A percentile compares a stretch with the other conserved stretches of the same genome.
phyloP scores from a whole-genome alignment of 2,329 filamentous ascomycete genomes.

The Fusarium sp. region DNA sequence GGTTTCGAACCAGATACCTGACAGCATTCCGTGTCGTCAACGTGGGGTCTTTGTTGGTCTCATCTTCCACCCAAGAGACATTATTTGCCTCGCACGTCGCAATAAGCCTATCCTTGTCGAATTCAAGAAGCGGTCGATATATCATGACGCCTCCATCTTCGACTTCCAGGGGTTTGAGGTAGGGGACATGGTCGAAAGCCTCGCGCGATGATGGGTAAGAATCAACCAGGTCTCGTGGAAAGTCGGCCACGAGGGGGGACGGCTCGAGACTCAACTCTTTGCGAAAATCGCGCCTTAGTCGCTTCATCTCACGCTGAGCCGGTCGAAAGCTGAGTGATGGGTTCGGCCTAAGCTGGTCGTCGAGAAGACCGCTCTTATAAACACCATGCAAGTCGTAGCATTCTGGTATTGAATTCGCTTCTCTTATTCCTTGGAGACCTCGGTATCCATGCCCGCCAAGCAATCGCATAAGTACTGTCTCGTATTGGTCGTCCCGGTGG shows the following conservation, averaged over 20 bases:
- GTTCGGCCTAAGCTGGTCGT: conserved; percentile 54
- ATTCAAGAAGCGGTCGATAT: conserved; percentile 75
- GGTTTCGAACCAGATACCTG: conserved; percentile 69
- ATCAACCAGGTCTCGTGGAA: conserved; percentile 38
- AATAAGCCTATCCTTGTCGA: conserved; percentile 78
- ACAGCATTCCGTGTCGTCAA: conserved; percentile 86
- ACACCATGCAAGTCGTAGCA: conserved; percentile 80
- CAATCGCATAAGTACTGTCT: conserved; percentile 87
- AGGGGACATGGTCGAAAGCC: conserved; percentile 42
- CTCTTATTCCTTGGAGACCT: conserved; percentile 78
- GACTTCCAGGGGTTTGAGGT: conserved; percentile 52
- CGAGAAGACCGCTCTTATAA: conserved; percentile 70
- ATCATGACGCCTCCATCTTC: conserved; percentile 75
- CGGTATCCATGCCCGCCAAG: conserved; percentile 72
- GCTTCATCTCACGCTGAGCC: conserved; percentile 45
- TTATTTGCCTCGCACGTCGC: conserved; percentile 76
- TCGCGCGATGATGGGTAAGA: conserved; percentile 45
- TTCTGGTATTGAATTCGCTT: conserved; percentile 79
- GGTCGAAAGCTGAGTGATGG: conserved; percentile 56
- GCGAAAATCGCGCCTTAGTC: conserved; percentile 45
- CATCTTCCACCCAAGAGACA: conserved; percentile 84
- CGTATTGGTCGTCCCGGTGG: conserved; percentile 90
- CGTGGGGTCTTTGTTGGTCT: conserved; percentile 81
- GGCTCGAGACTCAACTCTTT: conserved; percentile 44
- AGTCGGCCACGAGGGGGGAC: conserved; percentile 11